Percentiles rank a stretch among this genome's conserved stretches.
Evolutionary conservation across 2,329 filamentous ascomycete species (phyloP).

Genomic region (Plectosphaerella cucumerina): DNA sequence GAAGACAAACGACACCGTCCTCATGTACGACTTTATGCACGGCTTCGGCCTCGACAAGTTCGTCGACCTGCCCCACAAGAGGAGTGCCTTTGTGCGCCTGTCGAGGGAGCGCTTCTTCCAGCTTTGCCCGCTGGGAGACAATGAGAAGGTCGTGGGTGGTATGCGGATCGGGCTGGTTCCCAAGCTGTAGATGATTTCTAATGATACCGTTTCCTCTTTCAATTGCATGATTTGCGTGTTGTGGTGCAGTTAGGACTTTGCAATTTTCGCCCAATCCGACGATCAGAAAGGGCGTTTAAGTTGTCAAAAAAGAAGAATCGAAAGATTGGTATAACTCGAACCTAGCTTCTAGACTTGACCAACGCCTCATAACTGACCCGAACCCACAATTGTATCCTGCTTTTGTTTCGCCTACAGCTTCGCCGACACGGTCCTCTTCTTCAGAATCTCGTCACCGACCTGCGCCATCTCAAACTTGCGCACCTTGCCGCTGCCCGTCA

Average conservation of each 20-base stretch:
- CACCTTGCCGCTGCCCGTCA: constrained; percentile 71
- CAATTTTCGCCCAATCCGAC: too few species aligned
- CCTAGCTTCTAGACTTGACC: too few species aligned
- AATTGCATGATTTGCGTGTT: not conserved
- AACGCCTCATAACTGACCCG: too few species aligned
- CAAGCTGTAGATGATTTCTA: constrained; percentile 35
- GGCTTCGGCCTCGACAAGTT: constrained; percentile 70
- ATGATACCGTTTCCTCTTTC: not conserved
- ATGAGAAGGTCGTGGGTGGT: constrained; percentile 51
- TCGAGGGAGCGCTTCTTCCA: constrained; percentile 68
- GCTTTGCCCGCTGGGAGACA: constrained; percentile 54
- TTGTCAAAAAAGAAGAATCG: too few species aligned
- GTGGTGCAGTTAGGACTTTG: not conserved
- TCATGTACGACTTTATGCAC: constrained; percentile 71
- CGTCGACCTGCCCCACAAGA: constrained; percentile 68
- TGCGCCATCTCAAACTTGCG: constrained; percentile 62
- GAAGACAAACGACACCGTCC: constrained; percentile 63
- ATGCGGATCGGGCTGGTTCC: constrained; percentile 49
- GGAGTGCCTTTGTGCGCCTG: constrained; percentile 62
- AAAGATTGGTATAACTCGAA: too few species aligned
- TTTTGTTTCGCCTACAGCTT: constrained; percentile 31
- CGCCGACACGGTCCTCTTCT: constrained; percentile 30
- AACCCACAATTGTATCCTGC: not conserved
- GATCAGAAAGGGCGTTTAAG: too few species aligned
- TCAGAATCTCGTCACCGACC: constrained; percentile 50